phyloP scores from a whole-genome alignment of 495 filamentous ascomycete genomes.

The Aspergillus cristatus region DNA sequence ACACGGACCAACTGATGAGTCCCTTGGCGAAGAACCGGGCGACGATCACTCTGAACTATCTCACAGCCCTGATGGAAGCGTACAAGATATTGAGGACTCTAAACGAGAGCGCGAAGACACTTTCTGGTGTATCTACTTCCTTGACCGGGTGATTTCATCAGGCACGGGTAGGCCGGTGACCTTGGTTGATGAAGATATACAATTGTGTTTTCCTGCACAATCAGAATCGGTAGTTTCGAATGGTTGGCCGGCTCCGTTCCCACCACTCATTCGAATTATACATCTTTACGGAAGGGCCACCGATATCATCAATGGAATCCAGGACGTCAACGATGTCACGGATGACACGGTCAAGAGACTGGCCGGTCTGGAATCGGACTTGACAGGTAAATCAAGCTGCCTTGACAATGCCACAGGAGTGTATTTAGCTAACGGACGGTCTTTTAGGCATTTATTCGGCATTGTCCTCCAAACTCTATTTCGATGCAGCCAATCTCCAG shows the following conservation, averaged over 20 bases:
- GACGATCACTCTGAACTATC: conserved; percentile 34
- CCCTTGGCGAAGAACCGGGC: conserved; percentile 35
- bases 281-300: conserved; percentile 75
- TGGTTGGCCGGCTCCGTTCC: conserved; percentile 67
- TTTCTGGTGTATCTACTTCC: conserved; percentile 79
- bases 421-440: too few species aligned
- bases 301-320: conserved; percentile 75
- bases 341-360: conserved; percentile 60
- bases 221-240: conserved; percentile 46
- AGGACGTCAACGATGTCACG: conserved; percentile 63
- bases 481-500: conserved; percentile 70
- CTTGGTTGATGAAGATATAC: conserved; percentile 71
- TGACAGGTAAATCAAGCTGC: conserved; percentile 38
- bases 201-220: conserved; percentile 61
- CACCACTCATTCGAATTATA: conserved; percentile 69
- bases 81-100: conserved; percentile 25
- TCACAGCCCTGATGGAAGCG: conserved; percentile 11
- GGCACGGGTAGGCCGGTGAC: conserved; percentile 75
- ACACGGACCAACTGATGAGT: conserved; percentile 39
- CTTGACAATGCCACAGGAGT: too few species aligned
- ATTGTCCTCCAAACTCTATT: conserved; percentile 61
- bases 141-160: conserved; percentile 77
- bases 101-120: conserved; percentile 73
- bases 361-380: conserved; percentile 62
- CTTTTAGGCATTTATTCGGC: conserved; percentile 60